Conservation (phyloP, 2,329 filamentous ascomycete genomes). For the Xylaria hypoxylon region DNA sequence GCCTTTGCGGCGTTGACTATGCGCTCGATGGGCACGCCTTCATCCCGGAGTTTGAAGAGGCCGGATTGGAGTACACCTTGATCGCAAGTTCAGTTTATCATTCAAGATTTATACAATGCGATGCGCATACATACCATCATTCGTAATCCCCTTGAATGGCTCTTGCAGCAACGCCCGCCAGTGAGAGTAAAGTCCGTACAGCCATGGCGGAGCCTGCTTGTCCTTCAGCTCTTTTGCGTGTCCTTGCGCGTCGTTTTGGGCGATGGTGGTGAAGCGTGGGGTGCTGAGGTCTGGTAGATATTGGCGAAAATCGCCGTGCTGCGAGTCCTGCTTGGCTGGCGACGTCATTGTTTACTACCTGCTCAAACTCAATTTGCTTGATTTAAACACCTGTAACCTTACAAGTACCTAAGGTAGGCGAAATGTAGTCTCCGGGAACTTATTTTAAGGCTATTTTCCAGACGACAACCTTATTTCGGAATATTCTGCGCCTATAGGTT, state of each 20-base stretch:
- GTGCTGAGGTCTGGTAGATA: conserved; percentile 71
- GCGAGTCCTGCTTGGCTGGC: conserved; percentile 10
- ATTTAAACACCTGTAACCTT: neutral
- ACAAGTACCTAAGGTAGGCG: neutral
- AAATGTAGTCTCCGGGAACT: neutral
- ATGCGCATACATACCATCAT: conserved; percentile 67
- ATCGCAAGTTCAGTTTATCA: neutral
- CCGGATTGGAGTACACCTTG: conserved; percentile 62
- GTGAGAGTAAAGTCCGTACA: conserved; percentile 70
- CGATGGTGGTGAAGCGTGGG: conserved; percentile 72
- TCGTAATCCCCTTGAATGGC: conserved; percentile 78
- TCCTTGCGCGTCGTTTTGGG: conserved; percentile 70
- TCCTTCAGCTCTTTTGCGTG: conserved; percentile 72
- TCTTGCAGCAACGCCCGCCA: conserved; percentile 71
- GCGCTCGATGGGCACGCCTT: conserved; percentile 67
- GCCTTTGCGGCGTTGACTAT: conserved; percentile 65
- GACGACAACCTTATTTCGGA: neutral
- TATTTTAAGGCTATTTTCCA: neutral
- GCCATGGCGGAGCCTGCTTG: conserved; percentile 72
- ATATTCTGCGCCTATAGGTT: neutral
- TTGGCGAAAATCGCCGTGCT: conserved; percentile 60
- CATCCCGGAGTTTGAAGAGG: conserved; percentile 71
- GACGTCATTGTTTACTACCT: conserved; percentile 23
- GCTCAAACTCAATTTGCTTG: neutral
- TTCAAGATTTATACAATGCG: conserved; percentile 15